phyloP scores from a whole-genome alignment of 2,329 filamentous ascomycete species.

The Didymella keratinophila region DNA sequence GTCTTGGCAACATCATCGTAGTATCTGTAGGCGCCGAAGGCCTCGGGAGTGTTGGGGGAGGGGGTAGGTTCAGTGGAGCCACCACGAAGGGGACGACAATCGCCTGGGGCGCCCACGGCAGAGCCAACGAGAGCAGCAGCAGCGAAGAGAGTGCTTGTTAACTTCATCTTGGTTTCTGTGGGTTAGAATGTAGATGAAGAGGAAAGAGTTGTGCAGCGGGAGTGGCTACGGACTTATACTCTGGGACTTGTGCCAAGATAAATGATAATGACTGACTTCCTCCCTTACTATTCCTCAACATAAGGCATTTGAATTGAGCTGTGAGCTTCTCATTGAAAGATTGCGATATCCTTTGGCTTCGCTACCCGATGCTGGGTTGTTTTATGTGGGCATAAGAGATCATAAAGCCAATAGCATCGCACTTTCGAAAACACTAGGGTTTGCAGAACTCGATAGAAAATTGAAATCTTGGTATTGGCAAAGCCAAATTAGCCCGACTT shows the following conservation, averaged over 20 bases:
- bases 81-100: not conserved
- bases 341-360: not conserved
- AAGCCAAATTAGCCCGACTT: not conserved
- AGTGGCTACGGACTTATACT: not conserved
- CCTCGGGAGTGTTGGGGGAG: conserved; percentile 4
- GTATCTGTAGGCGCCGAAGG: conserved; percentile 1
- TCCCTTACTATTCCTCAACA: not conserved
- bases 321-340: not conserved
- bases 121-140: not conserved
- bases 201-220: not conserved
- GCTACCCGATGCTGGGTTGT: not conserved
- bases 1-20: not conserved
- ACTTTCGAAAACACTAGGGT: not conserved
- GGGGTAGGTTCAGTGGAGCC: not conserved
- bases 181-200: not conserved
- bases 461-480: too few species aligned
- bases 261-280: not conserved
- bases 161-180: not conserved
- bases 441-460: not conserved
- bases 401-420: not conserved
- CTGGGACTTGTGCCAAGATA: not conserved
- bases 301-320: not conserved
- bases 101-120: not conserved
- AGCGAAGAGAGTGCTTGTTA: not conserved
- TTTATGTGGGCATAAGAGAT: not conserved